phyloP scores from a whole-genome alignment of 352 stramenopile species.

The Globisporangium splendens region DNA sequence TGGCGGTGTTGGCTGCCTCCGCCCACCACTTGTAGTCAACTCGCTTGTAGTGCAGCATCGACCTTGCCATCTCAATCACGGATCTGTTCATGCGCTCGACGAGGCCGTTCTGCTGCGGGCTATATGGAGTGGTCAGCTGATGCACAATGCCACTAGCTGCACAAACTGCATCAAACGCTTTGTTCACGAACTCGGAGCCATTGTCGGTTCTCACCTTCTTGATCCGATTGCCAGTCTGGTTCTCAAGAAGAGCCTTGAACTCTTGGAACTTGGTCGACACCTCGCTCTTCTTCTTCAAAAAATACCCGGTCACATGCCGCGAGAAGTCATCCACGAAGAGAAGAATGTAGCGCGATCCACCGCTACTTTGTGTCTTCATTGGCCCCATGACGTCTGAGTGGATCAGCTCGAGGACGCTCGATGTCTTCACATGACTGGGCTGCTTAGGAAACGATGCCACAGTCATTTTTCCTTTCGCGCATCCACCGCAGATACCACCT shows the following conservation, averaged over 20 bases:
- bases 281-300: conserved; percentile 21
- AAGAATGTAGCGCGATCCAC: conserved; percentile 12
- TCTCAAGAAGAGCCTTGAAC: conserved; percentile 17
- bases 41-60: conserved; percentile 23
- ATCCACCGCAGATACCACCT: not conserved
- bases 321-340: conserved; percentile 25
- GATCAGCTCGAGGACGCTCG: conserved; percentile 12
- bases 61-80: conserved; percentile 21
- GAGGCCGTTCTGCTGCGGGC: conserved; percentile 27
- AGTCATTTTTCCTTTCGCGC: not conserved
- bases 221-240: conserved; percentile 14
- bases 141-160: conserved; percentile 20
- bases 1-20: conserved; percentile 24
- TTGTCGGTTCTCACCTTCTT: conserved; percentile 29
- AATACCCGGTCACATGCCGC: conserved; percentile 17
- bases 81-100: conserved; percentile 27
- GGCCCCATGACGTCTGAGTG: conserved; percentile 17
- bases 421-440: conserved; percentile 12
- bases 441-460: not conserved
- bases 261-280: conserved; percentile 17
- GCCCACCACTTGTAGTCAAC: conserved; percentile 23
- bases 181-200: conserved; percentile 23
- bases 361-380: conserved; percentile 15
- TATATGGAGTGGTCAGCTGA: conserved; percentile 21
- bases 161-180: conserved; percentile 13